Base-by-base conservation (phyloP, 2,329 filamentous ascomycete genomes). In the Colletotrichum liriopes region DNA sequence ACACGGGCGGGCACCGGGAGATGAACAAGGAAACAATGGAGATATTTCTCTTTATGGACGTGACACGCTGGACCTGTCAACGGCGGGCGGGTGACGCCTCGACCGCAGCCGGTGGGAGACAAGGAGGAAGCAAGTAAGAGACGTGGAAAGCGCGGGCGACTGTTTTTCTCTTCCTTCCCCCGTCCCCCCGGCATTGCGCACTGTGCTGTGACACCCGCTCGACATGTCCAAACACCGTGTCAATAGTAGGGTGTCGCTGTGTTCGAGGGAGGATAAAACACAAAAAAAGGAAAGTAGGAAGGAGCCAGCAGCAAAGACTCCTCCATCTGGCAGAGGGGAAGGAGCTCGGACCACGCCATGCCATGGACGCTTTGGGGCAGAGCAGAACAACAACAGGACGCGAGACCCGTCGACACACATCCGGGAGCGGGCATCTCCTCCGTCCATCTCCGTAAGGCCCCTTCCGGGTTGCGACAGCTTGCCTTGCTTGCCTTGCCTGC, bases 211-310 rank as follows among this genome's bases (percentile, higher is more conserved):
- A 18, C 64, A 11, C 49, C 3, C 0, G 49, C 56, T 41, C 47
- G 55, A 35, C 18, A 32, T 39, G 67, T 51, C 20, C 29, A 60
- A 66, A 60, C 62, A 71, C 55, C 47, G 47, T 67, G 63, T 41
- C 14, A 56, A n/a, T 29, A 26, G 8, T 2, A 0, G 62, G 66
- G 39, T 41, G 41, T 14, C 26, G 1, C 2, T 26, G 16, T 32
- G 29, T 32, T 32, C 6, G 16, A 41, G 39, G 16, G 16, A 43
- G 6, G 4, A 43, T 43, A 43, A 43, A 43, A 7, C 12, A 14
- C 4, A 41, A 11, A 41, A 16, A 16, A 41, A 14, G 14, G 14
- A 41, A 41, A 16, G 23, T 26, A 16, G 11, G 39, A 41, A 41
- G 12, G 39, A 14, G 39, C 29, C 8, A 16, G 23, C 26, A 7